Base-by-base conservation (phyloP, 2,329 filamentous ascomycete genomes). In the Sphaceloma murrayae region DNA sequence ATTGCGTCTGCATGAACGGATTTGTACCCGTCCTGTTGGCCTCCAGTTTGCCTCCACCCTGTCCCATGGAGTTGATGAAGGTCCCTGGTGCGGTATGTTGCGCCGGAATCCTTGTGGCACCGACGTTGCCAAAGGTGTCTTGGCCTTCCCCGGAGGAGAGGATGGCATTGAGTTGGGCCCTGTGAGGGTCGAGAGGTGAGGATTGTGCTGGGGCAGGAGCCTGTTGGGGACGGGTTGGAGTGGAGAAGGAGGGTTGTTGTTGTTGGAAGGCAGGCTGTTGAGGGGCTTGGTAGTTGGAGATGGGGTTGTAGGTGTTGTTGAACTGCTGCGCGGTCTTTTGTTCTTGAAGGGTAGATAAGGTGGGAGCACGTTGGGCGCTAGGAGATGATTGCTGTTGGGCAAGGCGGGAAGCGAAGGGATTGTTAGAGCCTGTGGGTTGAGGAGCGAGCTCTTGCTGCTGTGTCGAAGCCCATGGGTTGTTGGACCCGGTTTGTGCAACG, bases 61-160 rank as follows among this genome's bases (percentile, higher is more conserved):
- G 72, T 39, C 91, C 91, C 5, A 91, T 87, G 48, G 85, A 94
- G 67, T 98, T 98, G 66, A 98, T 82, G 61, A 96, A 98, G 0
- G 85, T 93, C 18, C 89, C 91, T 0, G 91, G 91, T 1, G 91
- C 87, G 0, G 91, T 98, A 63, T 98, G 91, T 61, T 98, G 91
- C 2, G 91, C 80, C 1, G 91, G 91, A 51, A 98, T 94, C 63
- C 91, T 87, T 34, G 94, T 73, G 52, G 96, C 85, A 53, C 91
- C 91, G n/a, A 85, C 85, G 62, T 98, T 98, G 52, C 91, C 91
- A 61, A 93, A 98, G 0, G 91, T 98, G 60, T 98, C 91, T 70
- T 93, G 84, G 17, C 91, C 91, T 46, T 98, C 91, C 52, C 91
- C 88, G 17, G 75, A 78, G 2, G 87, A 76, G 33, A 98, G 77